These are phyloP conservation scores for Nakazawaea peltata DNA, from an alignment of 805 yeast genomes.

Conservation along the genomic window DNA sequence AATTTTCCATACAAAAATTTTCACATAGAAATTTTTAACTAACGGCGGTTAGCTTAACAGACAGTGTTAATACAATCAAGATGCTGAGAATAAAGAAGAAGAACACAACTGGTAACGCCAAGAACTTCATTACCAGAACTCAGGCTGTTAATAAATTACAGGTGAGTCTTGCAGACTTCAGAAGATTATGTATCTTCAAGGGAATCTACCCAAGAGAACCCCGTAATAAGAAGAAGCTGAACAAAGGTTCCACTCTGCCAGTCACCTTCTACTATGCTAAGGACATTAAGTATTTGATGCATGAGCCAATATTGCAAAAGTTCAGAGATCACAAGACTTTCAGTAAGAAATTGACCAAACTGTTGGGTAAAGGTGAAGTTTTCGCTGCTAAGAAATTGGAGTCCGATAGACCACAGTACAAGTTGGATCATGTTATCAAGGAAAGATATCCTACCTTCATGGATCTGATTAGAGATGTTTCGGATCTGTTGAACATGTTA, in stretches of 20 bases:
- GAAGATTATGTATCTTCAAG: constrained; percentile 94
- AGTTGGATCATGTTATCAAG: constrained; percentile 82
- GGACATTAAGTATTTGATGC: constrained; percentile 90
- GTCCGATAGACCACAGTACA: constrained; percentile 71
- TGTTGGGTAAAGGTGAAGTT: constrained; percentile 88
- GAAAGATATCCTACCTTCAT: constrained; percentile 93
- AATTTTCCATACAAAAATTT: background rate
- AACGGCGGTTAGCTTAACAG: too few relatives aligned
- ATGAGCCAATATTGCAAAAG: constrained; percentile 86
- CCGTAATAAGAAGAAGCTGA: constrained; percentile 90
- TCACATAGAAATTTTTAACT: background rate
- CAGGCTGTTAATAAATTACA: constrained; percentile 91
- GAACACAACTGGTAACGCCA: constrained; percentile 83
- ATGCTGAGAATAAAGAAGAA: constrained; percentile 74
- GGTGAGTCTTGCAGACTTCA: constrained; percentile 91
- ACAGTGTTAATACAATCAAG: background rate
- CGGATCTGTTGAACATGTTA: constrained; percentile 92
- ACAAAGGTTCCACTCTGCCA: constrained; percentile 96
- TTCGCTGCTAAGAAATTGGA: constrained; percentile 83
- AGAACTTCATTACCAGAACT: constrained; percentile 86
- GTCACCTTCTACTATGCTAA: constrained; percentile 89
- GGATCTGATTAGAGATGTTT: constrained; percentile 89
- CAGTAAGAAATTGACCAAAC: constrained; percentile 81
- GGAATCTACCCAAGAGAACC: constrained; percentile 98
- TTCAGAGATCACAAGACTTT: constrained; percentile 95